A percentile compares a stretch with the other conserved stretches of the same genome.
phyloP scores from a whole-genome alignment of 2,329 filamentous ascomycete species.

The Botryotinia globosa region DNA sequence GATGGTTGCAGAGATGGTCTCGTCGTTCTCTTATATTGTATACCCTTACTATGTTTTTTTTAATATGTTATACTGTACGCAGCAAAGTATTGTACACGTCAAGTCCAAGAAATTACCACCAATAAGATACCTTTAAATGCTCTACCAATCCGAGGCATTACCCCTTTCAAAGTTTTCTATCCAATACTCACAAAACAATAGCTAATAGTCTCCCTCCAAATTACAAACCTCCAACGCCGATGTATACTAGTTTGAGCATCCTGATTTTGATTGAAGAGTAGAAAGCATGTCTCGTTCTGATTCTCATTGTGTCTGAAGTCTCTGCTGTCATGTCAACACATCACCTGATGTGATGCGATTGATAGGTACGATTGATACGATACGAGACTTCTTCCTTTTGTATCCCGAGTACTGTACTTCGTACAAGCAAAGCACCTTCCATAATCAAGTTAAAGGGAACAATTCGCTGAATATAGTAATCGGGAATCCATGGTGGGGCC shows the following conservation, averaged over 20 bases:
- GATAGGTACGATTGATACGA: neutral
- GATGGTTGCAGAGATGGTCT: neutral
- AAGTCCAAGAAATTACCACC: neutral
- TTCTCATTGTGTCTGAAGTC: neutral
- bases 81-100: neutral
- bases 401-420: neutral
- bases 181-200: neutral
- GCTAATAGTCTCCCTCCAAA: neutral
- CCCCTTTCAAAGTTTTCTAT: neutral
- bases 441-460: constrained; percentile 15
- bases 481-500: constrained; percentile 1
- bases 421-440: constrained; percentile 8
- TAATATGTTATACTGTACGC: constrained; percentile 1
- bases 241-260: neutral
- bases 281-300: neutral
- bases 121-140: constrained; percentile 14
- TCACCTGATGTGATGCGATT: neutral
- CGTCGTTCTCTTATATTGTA: constrained; percentile 17
- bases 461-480: constrained; percentile 18
- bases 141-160: neutral
- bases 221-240: too few species aligned
- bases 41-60: constrained; percentile 20
- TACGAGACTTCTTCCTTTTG: neutral
- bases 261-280: neutral
- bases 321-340: neutral